Base-by-base conservation (phyloP, 2,329 filamentous ascomycete species). In the Drechslerella stenobrocha region DNA sequence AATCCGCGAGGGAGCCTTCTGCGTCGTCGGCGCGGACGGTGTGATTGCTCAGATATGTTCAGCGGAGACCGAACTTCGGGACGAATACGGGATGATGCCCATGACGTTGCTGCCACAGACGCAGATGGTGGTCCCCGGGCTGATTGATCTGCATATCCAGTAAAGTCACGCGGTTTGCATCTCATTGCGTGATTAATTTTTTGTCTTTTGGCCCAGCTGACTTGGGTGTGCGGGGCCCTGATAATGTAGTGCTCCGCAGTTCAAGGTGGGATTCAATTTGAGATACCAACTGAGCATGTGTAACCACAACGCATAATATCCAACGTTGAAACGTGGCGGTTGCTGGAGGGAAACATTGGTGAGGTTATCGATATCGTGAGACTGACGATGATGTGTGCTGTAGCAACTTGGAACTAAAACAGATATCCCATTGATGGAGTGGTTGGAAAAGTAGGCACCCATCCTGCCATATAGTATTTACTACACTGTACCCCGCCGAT, bases 81-180 rank as follows among this genome's bases (percentile, higher is more conserved):
- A 66, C 22, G 51, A 69, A 26, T 67, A 55, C 47, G 37, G 11
- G 34, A 18, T 37, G 51, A 40, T 70, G 11, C 26, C 6, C 15
- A 51, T 66, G 35, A 52, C 20, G 40, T 32, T 7, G 52, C 46
- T 52, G 52, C 44, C 57, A 13, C 26, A 42, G 51, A 56, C 57
- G 6, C 58, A 70, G 48, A 57, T 66, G 18, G 28, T 72, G 30
- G 69, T 70, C 32, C 70, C 70, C 8, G 72, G 72, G 7, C 51
- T 73, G 35, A 45, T 73, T 30, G 72, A 73, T 70, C 71, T 71
- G 66, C 71, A 72, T 64, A 65, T 72, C 26, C 71, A 72, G 71
- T 72, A 42, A n/a, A n/a, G n/a, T n/a, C n/a, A n/a, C n/a, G n/a
- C n/a, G n/a, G n/a, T n/a, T n/a, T n/a, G n/a, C n/a, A n/a, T n/a